A percentile compares a stretch with the other conserved stretches of the same genome.
Conservation (phyloP, 1,284 basidiomycete genomes). For the Mycena sp. region DNA sequence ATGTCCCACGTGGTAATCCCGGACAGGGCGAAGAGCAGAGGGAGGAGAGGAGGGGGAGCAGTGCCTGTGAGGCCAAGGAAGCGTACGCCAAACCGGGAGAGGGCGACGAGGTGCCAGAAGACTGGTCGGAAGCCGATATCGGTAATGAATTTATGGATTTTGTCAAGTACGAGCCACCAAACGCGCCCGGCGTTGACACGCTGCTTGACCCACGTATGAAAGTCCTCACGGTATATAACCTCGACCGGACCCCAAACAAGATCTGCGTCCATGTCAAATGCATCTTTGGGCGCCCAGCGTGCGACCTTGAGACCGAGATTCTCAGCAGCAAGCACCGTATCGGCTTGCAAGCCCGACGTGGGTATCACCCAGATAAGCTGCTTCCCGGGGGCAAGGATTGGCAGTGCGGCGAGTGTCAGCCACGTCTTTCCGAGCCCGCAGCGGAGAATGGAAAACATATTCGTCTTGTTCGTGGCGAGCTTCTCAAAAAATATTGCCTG, state of each 20-base stretch:
- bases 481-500: slow-evolving; percentile 14
- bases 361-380: slow-evolving; percentile 2
- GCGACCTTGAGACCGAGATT: background rate
- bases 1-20: slow-evolving; percentile 7
- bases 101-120: background rate
- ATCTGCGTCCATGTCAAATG: background rate
- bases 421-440: slow-evolving; percentile 16
- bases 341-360: slow-evolving; percentile 6
- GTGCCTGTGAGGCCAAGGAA: slow-evolving; percentile 7
- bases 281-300: background rate
- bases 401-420: background rate
- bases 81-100: background rate
- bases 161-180: slow-evolving; percentile 12
- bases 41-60: background rate
- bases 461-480: slow-evolving; percentile 1
- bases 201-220: background rate
- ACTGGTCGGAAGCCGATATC: slow-evolving; percentile 7
- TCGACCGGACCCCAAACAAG: slow-evolving; percentile 13
- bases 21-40: background rate
- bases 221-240: background rate
- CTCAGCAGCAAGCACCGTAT: background rate
- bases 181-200: background rate
- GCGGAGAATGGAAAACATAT: slow-evolving; percentile 3
- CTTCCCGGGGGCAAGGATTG: no score
- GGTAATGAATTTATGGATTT: slow-evolving; percentile 5